Evolutionary conservation across 2,329 filamentous ascomycete species (phyloP).

Genomic region (Talaromyces sp.): DNA sequence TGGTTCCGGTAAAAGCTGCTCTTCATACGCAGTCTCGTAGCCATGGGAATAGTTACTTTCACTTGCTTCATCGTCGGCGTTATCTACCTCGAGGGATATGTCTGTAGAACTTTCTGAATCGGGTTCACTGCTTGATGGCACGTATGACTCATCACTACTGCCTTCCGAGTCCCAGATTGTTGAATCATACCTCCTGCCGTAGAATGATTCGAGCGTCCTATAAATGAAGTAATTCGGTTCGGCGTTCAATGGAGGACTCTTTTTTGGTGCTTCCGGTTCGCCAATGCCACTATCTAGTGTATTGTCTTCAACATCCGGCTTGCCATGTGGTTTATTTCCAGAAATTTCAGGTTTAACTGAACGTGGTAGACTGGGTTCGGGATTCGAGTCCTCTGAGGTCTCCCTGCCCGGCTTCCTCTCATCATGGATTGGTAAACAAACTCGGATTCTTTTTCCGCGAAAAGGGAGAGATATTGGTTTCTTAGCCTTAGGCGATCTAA

Average conservation of each 20-base stretch:
- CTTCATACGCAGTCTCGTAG: neutral
- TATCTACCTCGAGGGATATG: neutral
- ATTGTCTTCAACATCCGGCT: neutral
- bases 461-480: neutral
- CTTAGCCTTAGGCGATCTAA: neutral
- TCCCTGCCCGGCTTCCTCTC: neutral
- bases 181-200: neutral
- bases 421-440: neutral
- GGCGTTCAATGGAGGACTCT: neutral
- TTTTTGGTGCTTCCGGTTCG: neutral
- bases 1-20: neutral
- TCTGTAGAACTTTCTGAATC: neutral
- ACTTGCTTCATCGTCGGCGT: slow-evolving; percentile 3
- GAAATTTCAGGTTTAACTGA: neutral
- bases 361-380: too few relatives aligned
- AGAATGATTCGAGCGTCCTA: slow-evolving; percentile 2
- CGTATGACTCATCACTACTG: neutral
- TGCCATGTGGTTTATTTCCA: neutral
- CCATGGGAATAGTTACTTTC: neutral
- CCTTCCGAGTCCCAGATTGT: slow-evolving; percentile 1
- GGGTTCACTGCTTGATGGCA: neutral
- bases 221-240: slow-evolving; percentile 5
- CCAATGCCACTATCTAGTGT: neutral
- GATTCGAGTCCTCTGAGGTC: neutral
- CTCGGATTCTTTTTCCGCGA: neutral